Percentiles rank a stretch among this genome's conserved stretches.
These are phyloP conservation scores for Turnera subulata DNA, from an alignment of 345 rosid genomes.

Conservation along the genomic window DNA sequence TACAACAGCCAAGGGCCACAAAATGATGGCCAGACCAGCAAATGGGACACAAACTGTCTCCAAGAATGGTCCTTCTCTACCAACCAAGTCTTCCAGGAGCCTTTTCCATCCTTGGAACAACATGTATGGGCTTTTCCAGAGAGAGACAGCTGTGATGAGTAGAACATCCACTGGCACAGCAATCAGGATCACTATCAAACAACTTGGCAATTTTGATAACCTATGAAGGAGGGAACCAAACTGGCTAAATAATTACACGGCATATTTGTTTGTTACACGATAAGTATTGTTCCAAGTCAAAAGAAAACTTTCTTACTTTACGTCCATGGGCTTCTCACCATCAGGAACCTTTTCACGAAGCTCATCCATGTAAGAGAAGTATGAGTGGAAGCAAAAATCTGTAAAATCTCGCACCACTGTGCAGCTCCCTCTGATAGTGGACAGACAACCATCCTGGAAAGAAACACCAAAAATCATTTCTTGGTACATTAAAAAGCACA, in stretches of 20 bases:
- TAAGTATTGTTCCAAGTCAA: background rate
- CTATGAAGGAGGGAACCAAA: conserved; percentile 23
- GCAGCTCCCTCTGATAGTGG: conserved; percentile 66
- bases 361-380: conserved; percentile 87
- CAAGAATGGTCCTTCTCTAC: conserved; percentile 86
- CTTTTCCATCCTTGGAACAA: conserved; percentile 82
- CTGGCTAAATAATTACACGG: background rate
- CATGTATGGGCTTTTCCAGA: conserved; percentile 87
- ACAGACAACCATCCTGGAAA: conserved; percentile 59
- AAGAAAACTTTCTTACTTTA: conserved; percentile 37
- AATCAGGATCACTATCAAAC: conserved; percentile 53
- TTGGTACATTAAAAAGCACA: too few species aligned
- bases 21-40: conserved; percentile 73
- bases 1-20: conserved; percentile 82
- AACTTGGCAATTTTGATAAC: conserved; percentile 60
- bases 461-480: too few species aligned
- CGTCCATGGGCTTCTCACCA: conserved; percentile 53
- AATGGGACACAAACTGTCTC: conserved; percentile 88
- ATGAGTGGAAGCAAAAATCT: conserved; percentile 89
- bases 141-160: conserved; percentile 53
- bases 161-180: conserved; percentile 61
- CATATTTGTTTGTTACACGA: background rate
- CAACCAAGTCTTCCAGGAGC: conserved; percentile 77
- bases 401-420: conserved; percentile 61
- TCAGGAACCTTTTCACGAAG: conserved; percentile 47